phyloP scores from a whole-genome alignment of 805 yeast species.

The Wickerhamomyces bovis region DNA sequence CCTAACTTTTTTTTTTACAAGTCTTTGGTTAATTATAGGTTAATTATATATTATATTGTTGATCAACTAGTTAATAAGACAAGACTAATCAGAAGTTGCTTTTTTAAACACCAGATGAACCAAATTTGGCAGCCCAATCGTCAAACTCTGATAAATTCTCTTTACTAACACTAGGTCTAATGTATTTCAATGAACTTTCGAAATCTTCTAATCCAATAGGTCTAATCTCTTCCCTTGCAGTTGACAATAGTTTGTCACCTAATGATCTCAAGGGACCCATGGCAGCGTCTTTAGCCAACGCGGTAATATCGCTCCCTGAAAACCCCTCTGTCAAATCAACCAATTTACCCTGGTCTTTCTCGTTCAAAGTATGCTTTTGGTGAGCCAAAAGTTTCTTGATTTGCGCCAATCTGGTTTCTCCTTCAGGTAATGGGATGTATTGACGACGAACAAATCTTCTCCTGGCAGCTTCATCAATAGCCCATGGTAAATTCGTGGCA shows the following conservation, averaged over 20 bases:
- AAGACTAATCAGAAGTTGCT: no score
- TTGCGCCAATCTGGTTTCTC: constrained; percentile 73
- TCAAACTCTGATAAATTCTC: constrained; percentile 77
- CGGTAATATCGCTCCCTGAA: constrained; percentile 92
- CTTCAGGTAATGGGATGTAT: constrained; percentile 91
- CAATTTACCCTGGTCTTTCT: constrained; percentile 54
- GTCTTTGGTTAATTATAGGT: no score
- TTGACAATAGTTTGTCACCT: constrained; percentile 73
- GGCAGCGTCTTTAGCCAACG: constrained; percentile 95
- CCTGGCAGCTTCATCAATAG: constrained; percentile 94
- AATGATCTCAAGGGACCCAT: constrained; percentile 93
- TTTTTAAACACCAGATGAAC: constrained; percentile 85
- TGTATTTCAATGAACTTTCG: constrained; percentile 62
- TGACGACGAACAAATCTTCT: constrained; percentile 89
- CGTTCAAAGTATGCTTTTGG: constrained; percentile 63
- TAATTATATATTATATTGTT: no score
- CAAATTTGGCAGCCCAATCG: constrained; percentile 83
- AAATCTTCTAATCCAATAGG: constrained; percentile 76
- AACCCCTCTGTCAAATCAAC: constrained; percentile 72
- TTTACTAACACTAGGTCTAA: constrained; percentile 82
- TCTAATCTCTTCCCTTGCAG: constrained; percentile 71
- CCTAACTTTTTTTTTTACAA: no score
- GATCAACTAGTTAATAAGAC: no score
- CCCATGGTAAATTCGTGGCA: constrained; percentile 97
- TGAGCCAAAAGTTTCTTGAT: constrained; percentile 58